A percentile compares a stretch with the other conserved stretches of the same genome.
Conservation (phyloP, 2,329 filamentous ascomycete genomes). For the Arthrobotrys entomopaga region DNA sequence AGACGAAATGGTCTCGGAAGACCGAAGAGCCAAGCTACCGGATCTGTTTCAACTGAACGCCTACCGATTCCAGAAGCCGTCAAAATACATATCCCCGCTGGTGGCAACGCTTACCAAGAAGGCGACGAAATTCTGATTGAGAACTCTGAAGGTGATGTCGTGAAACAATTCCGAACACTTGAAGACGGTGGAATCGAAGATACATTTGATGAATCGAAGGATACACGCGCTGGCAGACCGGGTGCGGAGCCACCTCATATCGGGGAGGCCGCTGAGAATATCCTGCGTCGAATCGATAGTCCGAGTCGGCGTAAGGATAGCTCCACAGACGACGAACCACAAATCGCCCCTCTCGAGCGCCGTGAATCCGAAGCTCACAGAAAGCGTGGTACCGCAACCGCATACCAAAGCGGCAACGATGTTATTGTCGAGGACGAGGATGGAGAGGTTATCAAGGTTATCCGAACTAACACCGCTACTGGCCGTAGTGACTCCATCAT, state of each 20-base stretch:
- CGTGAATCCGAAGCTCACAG: slow-evolving; percentile 61
- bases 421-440: slow-evolving; percentile 90
- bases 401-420: slow-evolving; percentile 87
- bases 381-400: slow-evolving; percentile 74
- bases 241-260: slow-evolving; percentile 32
- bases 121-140: slow-evolving; percentile 58
- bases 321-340: slow-evolving; percentile 19
- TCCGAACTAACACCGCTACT: slow-evolving; percentile 58
- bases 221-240: slow-evolving; percentile 38
- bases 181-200: slow-evolving; percentile 51
- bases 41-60: slow-evolving; percentile 59
- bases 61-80: slow-evolving; percentile 56
- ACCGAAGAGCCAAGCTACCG: slow-evolving; percentile 62
- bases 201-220: slow-evolving; percentile 49
- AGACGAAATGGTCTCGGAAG: slow-evolving; percentile 63
- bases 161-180: slow-evolving; percentile 55
- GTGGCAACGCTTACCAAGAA: slow-evolving; percentile 57
- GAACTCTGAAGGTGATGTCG: slow-evolving; percentile 57
- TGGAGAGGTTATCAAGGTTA: slow-evolving; percentile 79
- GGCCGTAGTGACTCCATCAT: slow-evolving; percentile 33
- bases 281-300: slow-evolving; percentile 48
- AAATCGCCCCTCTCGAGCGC: neutral
- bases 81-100: slow-evolving; percentile 38
- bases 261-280: slow-evolving; percentile 18
- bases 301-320: slow-evolving; percentile 39